Conservation (phyloP, 2,329 filamentous ascomycete genomes). For the Cordyceps fumosorosea region DNA sequence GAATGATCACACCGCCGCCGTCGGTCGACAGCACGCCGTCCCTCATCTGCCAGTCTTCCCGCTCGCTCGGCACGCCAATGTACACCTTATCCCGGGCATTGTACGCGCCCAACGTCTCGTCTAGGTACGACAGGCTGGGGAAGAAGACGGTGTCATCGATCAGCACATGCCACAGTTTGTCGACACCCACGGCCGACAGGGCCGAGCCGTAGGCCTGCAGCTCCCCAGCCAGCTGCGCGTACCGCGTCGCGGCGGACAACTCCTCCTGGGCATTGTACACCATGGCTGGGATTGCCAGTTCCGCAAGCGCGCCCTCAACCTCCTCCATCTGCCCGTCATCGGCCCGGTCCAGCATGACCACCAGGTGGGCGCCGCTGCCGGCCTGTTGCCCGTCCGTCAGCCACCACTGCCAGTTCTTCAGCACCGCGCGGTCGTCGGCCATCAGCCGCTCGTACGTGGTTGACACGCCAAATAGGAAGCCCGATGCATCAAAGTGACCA, state of each 20-base stretch:
- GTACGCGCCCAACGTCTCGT: conserved; percentile 30
- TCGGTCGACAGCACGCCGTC: conserved; percentile 33
- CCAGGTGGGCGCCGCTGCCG: conserved; percentile 36
- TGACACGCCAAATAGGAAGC: conserved; percentile 37
- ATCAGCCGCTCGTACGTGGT: conserved; percentile 36
- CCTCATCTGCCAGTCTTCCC: conserved; percentile 34
- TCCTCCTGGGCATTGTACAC: conserved; percentile 26
- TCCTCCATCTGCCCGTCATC: conserved; percentile 26
- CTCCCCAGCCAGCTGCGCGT: conserved; percentile 32
- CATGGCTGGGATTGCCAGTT: conserved; percentile 33
- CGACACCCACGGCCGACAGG: conserved; percentile 28
- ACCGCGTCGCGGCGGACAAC: conserved; percentile 28
- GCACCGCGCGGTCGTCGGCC: conserved; percentile 31
- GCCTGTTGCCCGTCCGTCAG: conserved; percentile 34
- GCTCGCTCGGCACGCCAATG: conserved; percentile 38
- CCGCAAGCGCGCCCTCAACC: conserved; percentile 25
- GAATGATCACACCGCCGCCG: conserved; percentile 39
- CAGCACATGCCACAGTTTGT: conserved; percentile 36
- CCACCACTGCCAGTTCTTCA: conserved; percentile 40
- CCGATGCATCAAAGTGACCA: conserved; percentile 31
- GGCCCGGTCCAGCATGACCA: conserved; percentile 36
- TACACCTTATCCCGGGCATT: conserved; percentile 29
- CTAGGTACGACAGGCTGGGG: conserved; percentile 33
- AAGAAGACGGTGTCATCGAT: conserved; percentile 43
- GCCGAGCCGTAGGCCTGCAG: conserved; percentile 27